phyloP scores from a whole-genome alignment of 345 rosid genomes.

The Eutrema japonicum region DNA sequence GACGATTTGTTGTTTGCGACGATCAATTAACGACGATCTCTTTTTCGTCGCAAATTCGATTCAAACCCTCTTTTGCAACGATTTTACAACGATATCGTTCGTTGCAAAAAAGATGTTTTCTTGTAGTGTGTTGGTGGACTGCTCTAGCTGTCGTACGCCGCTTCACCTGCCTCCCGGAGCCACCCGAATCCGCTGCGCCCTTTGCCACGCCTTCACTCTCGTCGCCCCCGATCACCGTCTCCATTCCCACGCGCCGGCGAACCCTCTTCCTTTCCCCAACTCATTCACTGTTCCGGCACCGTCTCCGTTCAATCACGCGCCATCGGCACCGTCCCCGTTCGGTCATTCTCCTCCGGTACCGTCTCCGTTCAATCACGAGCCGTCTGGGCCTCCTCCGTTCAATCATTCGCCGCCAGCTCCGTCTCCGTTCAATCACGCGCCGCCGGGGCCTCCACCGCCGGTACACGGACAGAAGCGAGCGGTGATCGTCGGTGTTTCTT shows the following conservation, averaged over 20 bases:
- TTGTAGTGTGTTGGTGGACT: no score
- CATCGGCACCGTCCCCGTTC: constrained; percentile 15
- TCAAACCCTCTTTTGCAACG: no score
- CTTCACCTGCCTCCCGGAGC: constrained; percentile 74
- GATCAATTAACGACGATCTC: no score
- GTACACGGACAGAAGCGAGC: constrained; percentile 77
- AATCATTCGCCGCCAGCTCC: constrained; percentile 13
- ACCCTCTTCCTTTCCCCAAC: constrained; percentile 30
- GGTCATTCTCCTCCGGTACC: constrained; percentile 18
- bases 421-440: constrained; percentile 3
- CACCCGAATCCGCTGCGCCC: constrained; percentile 66
- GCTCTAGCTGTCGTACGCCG: constrained; percentile 72
- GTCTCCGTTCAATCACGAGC: constrained; percentile 21
- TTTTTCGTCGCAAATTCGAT: no score
- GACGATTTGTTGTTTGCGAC: no score
- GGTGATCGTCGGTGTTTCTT: constrained; percentile 73
- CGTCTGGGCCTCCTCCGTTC: constrained; percentile 43
- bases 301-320: constrained; percentile 52
- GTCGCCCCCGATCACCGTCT: constrained; percentile 54
- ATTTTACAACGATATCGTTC: no score
- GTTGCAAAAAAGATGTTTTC: no score
- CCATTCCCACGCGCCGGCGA: constrained; percentile 30
- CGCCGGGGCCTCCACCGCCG: constrained; percentile 46
- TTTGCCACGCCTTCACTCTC: constrained; percentile 72
- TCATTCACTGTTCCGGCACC: constrained; percentile 25